Conservation (phyloP, 228 moss, liverwort and hornwort genomes). For the Sphagnum magellanicum region DNA sequence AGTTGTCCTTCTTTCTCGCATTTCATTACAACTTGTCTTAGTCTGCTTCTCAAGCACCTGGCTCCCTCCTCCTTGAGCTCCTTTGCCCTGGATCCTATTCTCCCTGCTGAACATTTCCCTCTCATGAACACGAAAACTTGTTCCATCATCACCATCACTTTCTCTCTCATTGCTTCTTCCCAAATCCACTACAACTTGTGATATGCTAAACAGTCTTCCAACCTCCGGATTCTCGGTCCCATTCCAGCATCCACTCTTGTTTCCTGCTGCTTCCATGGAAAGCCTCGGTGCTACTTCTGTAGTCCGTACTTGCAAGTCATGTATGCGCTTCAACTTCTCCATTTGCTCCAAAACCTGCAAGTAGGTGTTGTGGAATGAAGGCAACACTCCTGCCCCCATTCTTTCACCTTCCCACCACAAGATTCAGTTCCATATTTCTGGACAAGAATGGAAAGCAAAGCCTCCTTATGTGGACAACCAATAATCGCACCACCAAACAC, state of each 20-base stretch:
- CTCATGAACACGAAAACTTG: background rate
- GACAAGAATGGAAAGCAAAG: too few species aligned
- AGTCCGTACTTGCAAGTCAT: background rate
- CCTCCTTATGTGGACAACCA: too few species aligned
- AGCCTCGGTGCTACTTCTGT: background rate
- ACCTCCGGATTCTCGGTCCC: background rate
- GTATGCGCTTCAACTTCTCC: background rate
- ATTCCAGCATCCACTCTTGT: background rate
- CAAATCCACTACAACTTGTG: background rate
- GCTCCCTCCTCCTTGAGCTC: background rate
- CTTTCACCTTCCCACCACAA: background rate
- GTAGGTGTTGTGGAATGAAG: background rate
- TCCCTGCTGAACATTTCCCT: background rate
- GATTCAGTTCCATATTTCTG: too few species aligned
- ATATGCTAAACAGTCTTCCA: background rate
- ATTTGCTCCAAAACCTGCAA: background rate
- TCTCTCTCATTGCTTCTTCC: background rate
- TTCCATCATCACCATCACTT: background rate
- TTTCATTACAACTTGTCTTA: background rate
- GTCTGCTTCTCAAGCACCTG: background rate
- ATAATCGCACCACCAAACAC: too few species aligned
- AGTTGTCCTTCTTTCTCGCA: background rate
- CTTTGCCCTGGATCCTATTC: background rate
- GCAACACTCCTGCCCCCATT: background rate
- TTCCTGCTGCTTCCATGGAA: slow-evolving; percentile 1